These are phyloP conservation scores for Westerdykella ornata DNA, from an alignment of 2,329 filamentous ascomycete genomes.

Conservation along the genomic window DNA sequence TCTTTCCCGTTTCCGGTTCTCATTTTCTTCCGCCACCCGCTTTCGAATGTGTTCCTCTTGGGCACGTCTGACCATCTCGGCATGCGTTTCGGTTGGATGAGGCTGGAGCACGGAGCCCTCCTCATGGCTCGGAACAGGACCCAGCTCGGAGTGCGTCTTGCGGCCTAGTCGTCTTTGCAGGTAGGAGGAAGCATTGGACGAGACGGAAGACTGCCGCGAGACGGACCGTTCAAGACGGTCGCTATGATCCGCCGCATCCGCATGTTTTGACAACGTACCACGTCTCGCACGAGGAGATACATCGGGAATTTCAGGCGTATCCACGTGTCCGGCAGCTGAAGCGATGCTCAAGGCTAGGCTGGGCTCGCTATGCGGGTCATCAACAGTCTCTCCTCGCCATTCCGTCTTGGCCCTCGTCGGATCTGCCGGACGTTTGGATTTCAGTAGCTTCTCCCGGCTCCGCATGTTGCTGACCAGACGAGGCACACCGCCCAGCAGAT, in stretches of 20 bases:
- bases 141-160: conserved; percentile 19
- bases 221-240: conserved; percentile 18
- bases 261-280: conserved; percentile 42
- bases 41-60: conserved; percentile 19
- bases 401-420: conserved; percentile 46
- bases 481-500: conserved; percentile 43
- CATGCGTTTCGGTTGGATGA: too few relatives aligned
- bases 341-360: conserved; percentile 59
- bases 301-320: conserved; percentile 46
- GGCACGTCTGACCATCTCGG: too few relatives aligned
- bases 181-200: conserved; percentile 32
- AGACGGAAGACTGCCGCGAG: conserved; percentile 37
- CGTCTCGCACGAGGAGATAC: conserved; percentile 29
- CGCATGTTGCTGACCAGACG: conserved; percentile 43
- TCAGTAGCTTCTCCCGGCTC: conserved; percentile 33
- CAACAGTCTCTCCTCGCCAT: conserved; percentile 30
- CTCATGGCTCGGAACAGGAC: conserved; percentile 10
- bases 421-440: conserved; percentile 40
- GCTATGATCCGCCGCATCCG: conserved; percentile 22
- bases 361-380: conserved; percentile 59
- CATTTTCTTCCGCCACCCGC: conserved; percentile 30
- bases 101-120: too few relatives aligned
- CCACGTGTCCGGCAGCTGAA: conserved; percentile 54
- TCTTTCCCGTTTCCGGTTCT: conserved; percentile 23
- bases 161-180: conserved; percentile 18